Conservation (phyloP, 306 rosid species). For the Prinsepia uniflora region DNA sequence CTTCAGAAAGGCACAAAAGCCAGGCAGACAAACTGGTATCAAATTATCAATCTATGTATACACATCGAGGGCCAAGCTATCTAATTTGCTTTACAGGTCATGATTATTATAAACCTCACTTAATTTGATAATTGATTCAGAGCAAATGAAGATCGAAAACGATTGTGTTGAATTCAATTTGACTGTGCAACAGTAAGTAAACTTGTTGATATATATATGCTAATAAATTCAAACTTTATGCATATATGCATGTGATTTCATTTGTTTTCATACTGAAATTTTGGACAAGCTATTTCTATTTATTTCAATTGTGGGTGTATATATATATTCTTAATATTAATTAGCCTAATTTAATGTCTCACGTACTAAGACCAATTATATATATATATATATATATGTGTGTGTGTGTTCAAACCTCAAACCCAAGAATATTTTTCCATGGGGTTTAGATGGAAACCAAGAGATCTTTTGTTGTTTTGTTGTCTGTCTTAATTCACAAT, state of each 20-base stretch:
- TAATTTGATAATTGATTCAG: too few species aligned
- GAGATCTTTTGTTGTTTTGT: conserved; percentile 16
- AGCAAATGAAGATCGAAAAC: too few species aligned
- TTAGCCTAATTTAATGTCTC: background rate
- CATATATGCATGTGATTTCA: conserved; percentile 20
- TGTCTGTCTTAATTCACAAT: conserved; percentile 14
- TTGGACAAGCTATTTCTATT: background rate
- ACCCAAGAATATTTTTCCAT: background rate
- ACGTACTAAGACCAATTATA: background rate
- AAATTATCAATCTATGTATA: background rate
- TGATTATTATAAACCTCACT: background rate
- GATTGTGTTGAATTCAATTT: too few species aligned
- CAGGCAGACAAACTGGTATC: conserved; percentile 14
- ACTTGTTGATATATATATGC: background rate
- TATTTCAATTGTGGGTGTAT: conserved; percentile 22
- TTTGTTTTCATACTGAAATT: conserved; percentile 26
- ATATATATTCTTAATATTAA: conserved; percentile 4
- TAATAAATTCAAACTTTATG: conserved; percentile 8
- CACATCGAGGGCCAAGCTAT: conserved; percentile 4
- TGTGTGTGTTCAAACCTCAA: background rate
- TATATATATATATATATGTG: background rate
- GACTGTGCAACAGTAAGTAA: background rate
- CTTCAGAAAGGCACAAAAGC: background rate
- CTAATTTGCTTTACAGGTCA: background rate
- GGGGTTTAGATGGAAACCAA: conserved; percentile 13